phyloP scores from a whole-genome alignment of 305 asterid genomes.

The Plantago coronopus region DNA sequence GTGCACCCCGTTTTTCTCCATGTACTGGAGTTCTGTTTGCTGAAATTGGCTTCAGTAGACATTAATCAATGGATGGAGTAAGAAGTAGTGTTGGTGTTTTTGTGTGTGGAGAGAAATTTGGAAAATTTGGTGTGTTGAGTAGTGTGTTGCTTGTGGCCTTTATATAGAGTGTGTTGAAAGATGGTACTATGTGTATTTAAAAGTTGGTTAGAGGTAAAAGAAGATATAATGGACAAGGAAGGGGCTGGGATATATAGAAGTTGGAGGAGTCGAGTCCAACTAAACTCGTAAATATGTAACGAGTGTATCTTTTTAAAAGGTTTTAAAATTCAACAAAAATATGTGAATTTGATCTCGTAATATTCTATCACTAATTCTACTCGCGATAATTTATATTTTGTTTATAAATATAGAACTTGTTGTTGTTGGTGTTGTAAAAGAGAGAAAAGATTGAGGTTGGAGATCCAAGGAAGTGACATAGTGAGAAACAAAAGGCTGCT shows the following conservation, averaged over 20 bases:
- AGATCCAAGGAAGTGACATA: background rate
- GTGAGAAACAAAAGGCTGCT: background rate
- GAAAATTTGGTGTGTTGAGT: background rate
- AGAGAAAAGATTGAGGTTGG: background rate
- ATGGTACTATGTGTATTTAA: background rate
- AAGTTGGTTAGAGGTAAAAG: too few relatives aligned
- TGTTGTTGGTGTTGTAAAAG: too few relatives aligned
- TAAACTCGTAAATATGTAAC: too few relatives aligned
- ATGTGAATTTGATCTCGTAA: too few relatives aligned
- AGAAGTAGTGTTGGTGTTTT: background rate
- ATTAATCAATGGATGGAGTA: background rate
- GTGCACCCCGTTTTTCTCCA: constrained; percentile 31
- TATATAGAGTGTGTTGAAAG: background rate
- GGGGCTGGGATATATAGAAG: too few relatives aligned
- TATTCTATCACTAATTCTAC: too few relatives aligned
- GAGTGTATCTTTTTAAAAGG: too few relatives aligned
- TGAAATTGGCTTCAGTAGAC: constrained; percentile 19
- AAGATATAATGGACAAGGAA: too few relatives aligned
- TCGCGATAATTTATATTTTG: too few relatives aligned
- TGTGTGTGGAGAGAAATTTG: background rate
- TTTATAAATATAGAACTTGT: too few relatives aligned
- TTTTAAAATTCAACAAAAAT: too few relatives aligned
- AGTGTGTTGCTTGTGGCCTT: background rate
- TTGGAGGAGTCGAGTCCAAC: too few relatives aligned
- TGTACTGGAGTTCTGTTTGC: constrained; percentile 30